Evolutionary conservation across 1,284 basidiomycete species (phyloP).

Genomic region (Trichosporon sp.): DNA sequence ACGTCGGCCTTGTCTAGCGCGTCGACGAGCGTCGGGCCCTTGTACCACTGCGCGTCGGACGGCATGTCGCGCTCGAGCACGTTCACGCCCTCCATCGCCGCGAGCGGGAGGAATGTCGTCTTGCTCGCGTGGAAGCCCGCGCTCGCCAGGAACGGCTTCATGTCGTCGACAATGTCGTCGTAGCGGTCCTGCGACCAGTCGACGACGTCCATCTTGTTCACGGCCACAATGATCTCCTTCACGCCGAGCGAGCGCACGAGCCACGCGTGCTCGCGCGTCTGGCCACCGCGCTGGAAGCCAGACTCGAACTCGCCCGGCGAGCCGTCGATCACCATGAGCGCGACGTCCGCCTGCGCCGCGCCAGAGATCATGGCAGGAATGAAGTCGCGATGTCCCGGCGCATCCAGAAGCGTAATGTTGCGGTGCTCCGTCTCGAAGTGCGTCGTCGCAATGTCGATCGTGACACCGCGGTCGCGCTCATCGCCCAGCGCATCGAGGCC

Average conservation of each 20-base stretch:
- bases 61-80: slow-evolving; percentile 51
- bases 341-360: slow-evolving; percentile 93
- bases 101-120: slow-evolving; percentile 81
- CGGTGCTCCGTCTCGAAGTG: slow-evolving; percentile 71
- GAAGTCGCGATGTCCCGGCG: slow-evolving; percentile 95
- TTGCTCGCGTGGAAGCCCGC: slow-evolving; percentile 78
- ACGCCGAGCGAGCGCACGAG: slow-evolving; percentile 93
- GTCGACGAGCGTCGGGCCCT: slow-evolving; percentile 77
- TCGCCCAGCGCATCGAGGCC: slow-evolving; percentile 88
- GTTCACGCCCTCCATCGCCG: slow-evolving; percentile 85
- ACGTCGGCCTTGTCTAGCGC: slow-evolving; percentile 76
- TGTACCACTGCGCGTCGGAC: slow-evolving; percentile 63
- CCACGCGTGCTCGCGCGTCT: slow-evolving; percentile 93
- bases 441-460: slow-evolving; percentile 93
- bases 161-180: slow-evolving; percentile 69
- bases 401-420: slow-evolving; percentile 86
- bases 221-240: slow-evolving; percentile 80
- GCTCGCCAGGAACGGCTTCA: slow-evolving; percentile 78
- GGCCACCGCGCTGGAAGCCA: slow-evolving; percentile 88
- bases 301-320: slow-evolving; percentile 89
- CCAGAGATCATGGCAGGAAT: slow-evolving; percentile 99
- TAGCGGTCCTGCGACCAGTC: slow-evolving; percentile 77
- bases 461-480: slow-evolving; percentile 91
- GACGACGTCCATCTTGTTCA: slow-evolving; percentile 94
- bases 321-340: slow-evolving; percentile 90